phyloP scores from a whole-genome alignment of 1,284 basidiomycete genomes.

The Ceratobasidium sp. region DNA sequence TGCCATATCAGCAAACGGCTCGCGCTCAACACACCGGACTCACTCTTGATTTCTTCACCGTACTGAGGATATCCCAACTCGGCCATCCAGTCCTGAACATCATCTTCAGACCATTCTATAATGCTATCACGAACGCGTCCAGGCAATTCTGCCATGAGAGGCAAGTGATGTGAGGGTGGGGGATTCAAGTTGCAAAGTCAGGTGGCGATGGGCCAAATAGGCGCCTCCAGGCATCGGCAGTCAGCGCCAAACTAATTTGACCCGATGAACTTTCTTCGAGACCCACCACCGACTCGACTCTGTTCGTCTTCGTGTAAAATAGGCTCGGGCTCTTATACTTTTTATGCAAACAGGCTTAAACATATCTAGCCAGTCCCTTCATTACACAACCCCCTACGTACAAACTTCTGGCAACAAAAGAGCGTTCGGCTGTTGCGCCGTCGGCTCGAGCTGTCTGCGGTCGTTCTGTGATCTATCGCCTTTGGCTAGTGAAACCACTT shows the following conservation, averaged over 20 bases:
- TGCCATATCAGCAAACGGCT: conserved; percentile 37
- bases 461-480: not conserved
- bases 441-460: not conserved
- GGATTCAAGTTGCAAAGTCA: conserved; percentile 10
- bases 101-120: conserved; percentile 85
- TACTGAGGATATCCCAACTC: conserved; percentile 85
- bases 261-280: not conserved
- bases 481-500: not conserved
- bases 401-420: not conserved
- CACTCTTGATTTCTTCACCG: conserved; percentile 65
- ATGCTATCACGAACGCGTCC: conserved; percentile 50
- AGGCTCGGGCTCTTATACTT: not conserved
- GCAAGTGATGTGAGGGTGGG: conserved; percentile 20
- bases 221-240: conserved; percentile 16
- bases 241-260: conserved; percentile 23
- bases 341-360: not conserved
- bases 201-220: conserved; percentile 35
- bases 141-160: conserved; percentile 28
- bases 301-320: not conserved
- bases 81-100: conserved; percentile 82
- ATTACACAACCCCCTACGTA: too few relatives aligned
- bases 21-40: conserved; percentile 55
- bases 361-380: not conserved
- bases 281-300: not conserved
- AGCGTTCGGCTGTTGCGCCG: conserved; percentile 5